These are phyloP conservation scores for Venturia carpophila DNA, from an alignment of 2,329 filamentous ascomycete genomes.

Conservation along the genomic window DNA sequence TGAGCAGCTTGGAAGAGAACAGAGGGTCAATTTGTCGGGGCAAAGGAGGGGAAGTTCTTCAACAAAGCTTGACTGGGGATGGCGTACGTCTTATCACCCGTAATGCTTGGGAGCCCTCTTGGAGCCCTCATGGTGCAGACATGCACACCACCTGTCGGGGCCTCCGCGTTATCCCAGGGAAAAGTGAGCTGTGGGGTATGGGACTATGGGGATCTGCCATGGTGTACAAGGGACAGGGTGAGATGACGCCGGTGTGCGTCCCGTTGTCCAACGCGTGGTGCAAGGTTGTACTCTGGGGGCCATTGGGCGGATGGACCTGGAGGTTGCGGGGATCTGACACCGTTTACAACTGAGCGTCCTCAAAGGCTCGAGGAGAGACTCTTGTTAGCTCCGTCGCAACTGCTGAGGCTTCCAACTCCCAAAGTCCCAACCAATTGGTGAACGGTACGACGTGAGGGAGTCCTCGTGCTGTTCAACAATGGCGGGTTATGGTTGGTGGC, in stretches of 20 bases:
- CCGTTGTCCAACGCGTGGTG: not conserved
- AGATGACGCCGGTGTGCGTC: not conserved
- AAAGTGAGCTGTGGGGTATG: constrained; percentile 1
- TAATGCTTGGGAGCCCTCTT: not conserved
- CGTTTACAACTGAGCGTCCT: too few species aligned
- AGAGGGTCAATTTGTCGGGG: not conserved
- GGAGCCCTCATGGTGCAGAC: not conserved
- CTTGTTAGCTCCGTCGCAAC: not conserved
- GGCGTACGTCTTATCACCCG: not conserved
- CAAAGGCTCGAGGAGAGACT: too few species aligned
- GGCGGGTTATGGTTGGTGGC: not conserved
- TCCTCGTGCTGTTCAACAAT: not conserved
- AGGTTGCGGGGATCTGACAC: too few species aligned
- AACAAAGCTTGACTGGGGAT: not conserved
- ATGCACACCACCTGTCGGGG: not conserved
- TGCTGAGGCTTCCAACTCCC: not conserved
- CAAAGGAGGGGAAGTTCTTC: not conserved
- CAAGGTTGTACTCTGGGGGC: not conserved
- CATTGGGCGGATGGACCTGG: too few species aligned
- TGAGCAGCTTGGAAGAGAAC: not conserved
- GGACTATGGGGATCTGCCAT: not conserved
- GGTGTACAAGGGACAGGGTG: not conserved
- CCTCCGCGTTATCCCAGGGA: not conserved
- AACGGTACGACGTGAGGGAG: not conserved
- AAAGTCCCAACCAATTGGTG: not conserved